Evolutionary conservation across 805 yeast species (phyloP).

Genomic region (Candida morakotiae): DNA sequence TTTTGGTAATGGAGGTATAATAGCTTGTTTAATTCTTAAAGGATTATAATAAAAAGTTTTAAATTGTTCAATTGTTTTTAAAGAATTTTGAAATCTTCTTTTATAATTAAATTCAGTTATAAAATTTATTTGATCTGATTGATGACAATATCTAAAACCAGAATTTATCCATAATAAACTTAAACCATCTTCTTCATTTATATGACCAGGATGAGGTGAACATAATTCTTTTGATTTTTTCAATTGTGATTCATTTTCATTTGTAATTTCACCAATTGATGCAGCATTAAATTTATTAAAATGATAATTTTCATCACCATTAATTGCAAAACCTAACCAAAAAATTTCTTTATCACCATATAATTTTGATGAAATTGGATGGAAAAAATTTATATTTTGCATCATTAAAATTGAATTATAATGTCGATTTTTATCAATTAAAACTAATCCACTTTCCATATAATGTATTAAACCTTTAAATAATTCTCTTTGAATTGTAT

Average conservation of each 20-base stretch:
- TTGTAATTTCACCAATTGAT: constrained; percentile 28
- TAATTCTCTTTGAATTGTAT: constrained; percentile 25
- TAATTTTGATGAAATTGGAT: constrained; percentile 14
- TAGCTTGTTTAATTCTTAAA: constrained; percentile 39
- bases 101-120: constrained; percentile 24
- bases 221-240: constrained; percentile 34
- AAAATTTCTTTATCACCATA: constrained; percentile 30
- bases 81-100: constrained; percentile 20
- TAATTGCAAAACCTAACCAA: constrained; percentile 24
- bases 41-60: constrained; percentile 25
- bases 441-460: constrained; percentile 29
- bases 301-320: constrained; percentile 23
- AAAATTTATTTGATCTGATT: constrained; percentile 25
- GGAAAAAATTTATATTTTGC: constrained; percentile 24
- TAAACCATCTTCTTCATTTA: constrained; percentile 26
- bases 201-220: constrained; percentile 42
- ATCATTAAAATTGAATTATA: constrained; percentile 23
- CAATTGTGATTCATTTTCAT: constrained; percentile 18
- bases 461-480: constrained; percentile 37
- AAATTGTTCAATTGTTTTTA: constrained; percentile 18
- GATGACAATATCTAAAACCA: constrained; percentile 39
- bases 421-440: constrained; percentile 21
- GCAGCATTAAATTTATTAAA: constrained; percentile 22
- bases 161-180: constrained; percentile 41
- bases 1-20: constrained; percentile 50